phyloP scores from a whole-genome alignment of 768 basidiomycete genomes.

The Scleroderma bovista region DNA sequence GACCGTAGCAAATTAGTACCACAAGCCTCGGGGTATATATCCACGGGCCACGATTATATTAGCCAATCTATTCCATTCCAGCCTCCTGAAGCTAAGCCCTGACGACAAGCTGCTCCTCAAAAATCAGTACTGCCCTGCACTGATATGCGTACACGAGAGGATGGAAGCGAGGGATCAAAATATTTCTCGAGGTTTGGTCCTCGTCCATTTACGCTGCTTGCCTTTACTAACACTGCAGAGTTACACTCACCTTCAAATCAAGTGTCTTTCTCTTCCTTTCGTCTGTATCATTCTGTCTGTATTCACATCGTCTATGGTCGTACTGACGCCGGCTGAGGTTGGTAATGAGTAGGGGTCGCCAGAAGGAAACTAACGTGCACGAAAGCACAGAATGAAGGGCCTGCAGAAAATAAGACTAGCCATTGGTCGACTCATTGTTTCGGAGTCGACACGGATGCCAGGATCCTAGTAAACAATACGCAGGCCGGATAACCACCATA shows the following conservation, averaged over 20 bases:
- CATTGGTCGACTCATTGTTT: slow-evolving; percentile 2
- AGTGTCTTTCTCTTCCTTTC: slow-evolving; percentile 8
- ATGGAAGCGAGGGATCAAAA: too few relatives aligned
- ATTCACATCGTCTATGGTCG: slow-evolving; percentile 10
- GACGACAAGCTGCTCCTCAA: too few relatives aligned
- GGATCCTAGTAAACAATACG: not conserved
- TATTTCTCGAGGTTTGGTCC: too few relatives aligned
- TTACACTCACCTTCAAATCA: slow-evolving; percentile 8
- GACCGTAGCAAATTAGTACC: too few relatives aligned
- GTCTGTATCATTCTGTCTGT: slow-evolving; percentile 9
- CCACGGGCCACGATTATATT: too few relatives aligned
- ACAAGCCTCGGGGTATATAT: too few relatives aligned
- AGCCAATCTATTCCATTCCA: too few relatives aligned
- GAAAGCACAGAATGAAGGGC: slow-evolving; percentile 7
- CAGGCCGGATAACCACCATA: not conserved
- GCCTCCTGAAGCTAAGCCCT: too few relatives aligned
- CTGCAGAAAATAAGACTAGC: slow-evolving; percentile 6
- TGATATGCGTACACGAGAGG: too few relatives aligned
- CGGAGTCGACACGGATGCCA: too few relatives aligned
- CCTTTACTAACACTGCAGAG: not conserved
- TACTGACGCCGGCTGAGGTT: not conserved
- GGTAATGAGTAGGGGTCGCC: not conserved
- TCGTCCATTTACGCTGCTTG: too few relatives aligned
- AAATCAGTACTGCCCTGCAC: too few relatives aligned
- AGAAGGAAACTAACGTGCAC: slow-evolving; percentile 14